Evolutionary conservation across 352 stramenopile species (phyloP), one percentile per base, ranked within the genome.

Genomic region (Phytophthora pini): DNA sequence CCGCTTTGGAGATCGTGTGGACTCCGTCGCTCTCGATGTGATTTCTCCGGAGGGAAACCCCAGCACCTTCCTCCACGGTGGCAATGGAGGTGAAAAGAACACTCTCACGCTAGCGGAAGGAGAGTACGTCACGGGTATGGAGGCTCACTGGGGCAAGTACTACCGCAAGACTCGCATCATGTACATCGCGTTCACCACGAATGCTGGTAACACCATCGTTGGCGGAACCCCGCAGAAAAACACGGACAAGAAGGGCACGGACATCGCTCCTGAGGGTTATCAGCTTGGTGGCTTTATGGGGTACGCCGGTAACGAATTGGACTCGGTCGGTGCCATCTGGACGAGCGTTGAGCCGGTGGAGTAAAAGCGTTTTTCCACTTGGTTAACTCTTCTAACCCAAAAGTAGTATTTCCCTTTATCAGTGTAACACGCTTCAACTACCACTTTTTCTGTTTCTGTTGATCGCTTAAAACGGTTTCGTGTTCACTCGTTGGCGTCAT

Each of bases 161-260:
- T 26, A 44, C n/a, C 8, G n/a, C 11, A 13, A 45, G 1, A 56
- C 31, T 11, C 48, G 48, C 48, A 9, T 56, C 17, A 45, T 34
- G 17, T 56, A 56, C 20, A 32, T 56, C 31, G 43, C 44, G 36
- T 32, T 56, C 8, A 45, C 48, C 10, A 56, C 48, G n/a, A 56
- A 31, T 9, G n/a, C 34, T 3, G 48, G 48, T 5, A 45, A 56
- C 10, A 15, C 8, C 15, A 40, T 56, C 29, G 6, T 17, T 3
- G 48, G 48, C 1, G 48, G 48, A 20, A 45, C 29, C 2, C 31
- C 9, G 8, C 31, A 36, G 31, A 2, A 36, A 13, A 31, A 43
- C n/a, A 56, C 48, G 32, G 29, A 26, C 5, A 43, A 24, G 17
- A 20, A 10, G 1, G 32, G 7, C 4, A 26, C 5, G 17, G 48